A percentile compares a stretch with the other conserved stretches of the same genome.
Conservation (phyloP, 2,329 filamentous ascomycete species). For the Spiromastix sp. region DNA sequence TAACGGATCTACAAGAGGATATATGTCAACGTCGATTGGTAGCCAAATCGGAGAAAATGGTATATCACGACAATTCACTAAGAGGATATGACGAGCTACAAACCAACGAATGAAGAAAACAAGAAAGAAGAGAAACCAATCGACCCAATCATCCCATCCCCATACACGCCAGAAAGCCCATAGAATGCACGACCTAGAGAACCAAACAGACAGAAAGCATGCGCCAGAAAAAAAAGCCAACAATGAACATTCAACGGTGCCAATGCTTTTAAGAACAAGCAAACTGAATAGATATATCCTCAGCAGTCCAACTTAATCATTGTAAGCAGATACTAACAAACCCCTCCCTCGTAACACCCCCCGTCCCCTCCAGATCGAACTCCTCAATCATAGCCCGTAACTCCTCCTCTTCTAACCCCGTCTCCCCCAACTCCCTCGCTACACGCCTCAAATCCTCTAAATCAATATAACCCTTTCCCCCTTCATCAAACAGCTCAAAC, state of each 20-base stretch:
- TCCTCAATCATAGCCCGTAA: constrained; percentile 95
- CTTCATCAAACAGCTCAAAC: constrained; percentile 86
- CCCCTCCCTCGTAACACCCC: constrained; percentile 56
- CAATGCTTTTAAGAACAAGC: too few species aligned
- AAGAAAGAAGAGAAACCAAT: too few species aligned
- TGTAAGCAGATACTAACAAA: constrained; percentile 58
- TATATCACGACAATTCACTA: too few species aligned
- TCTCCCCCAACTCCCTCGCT: constrained; percentile 80
- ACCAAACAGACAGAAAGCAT: not conserved
- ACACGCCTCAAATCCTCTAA: constrained; percentile 80
- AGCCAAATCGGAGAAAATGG: too few species aligned
- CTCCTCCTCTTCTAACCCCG: constrained; percentile 81
- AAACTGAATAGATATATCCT: too few species aligned
- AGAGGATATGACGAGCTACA: too few species aligned
- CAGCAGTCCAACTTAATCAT: too few species aligned
- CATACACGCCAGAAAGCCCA: too few species aligned
- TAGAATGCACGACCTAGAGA: not conserved
- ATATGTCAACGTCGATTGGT: too few species aligned
- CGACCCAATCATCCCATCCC: too few species aligned
- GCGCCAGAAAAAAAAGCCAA: not conserved
- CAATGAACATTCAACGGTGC: not conserved
- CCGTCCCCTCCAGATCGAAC: constrained; percentile 90
- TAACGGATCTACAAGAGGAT: too few species aligned
- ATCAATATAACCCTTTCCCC: constrained; percentile 82
- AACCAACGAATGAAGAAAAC: too few species aligned